Conservation (phyloP, 345 rosid species). For the Citrus mangshanensis region DNA sequence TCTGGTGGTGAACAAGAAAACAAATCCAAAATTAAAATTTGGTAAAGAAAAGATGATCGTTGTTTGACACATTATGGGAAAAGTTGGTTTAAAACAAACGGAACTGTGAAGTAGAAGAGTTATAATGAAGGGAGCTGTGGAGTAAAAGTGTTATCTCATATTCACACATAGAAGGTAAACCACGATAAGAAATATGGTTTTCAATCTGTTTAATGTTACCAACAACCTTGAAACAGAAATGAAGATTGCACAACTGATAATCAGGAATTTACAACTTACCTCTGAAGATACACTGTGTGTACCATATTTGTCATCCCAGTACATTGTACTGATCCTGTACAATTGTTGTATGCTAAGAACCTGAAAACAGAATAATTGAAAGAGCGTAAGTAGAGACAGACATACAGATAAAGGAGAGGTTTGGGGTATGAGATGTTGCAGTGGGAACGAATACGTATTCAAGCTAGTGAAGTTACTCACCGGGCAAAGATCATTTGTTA, state of each 20-base stretch:
- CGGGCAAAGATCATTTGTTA: slow-evolving; percentile 89
- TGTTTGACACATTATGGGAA: background rate
- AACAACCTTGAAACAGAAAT: background rate
- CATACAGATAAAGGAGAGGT: background rate
- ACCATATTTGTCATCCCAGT: slow-evolving; percentile 95
- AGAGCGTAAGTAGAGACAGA: background rate
- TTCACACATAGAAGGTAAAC: background rate
- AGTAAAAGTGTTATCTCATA: background rate
- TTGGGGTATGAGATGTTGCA: background rate
- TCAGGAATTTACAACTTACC: slow-evolving; percentile 40
- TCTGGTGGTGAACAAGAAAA: background rate
- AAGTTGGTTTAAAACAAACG: background rate
- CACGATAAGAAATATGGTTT: too few species aligned
- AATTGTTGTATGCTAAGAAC: slow-evolving; percentile 90
- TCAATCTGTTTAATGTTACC: background rate
- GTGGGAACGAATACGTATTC: background rate
- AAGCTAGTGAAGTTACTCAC: slow-evolving; percentile 33
- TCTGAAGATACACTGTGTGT: slow-evolving; percentile 90
- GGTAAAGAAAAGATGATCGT: background rate
- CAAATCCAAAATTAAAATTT: background rate
- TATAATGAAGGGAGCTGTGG: too few species aligned
- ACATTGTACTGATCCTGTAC: slow-evolving; percentile 94
- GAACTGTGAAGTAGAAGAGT: background rate
- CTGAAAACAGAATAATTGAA: slow-evolving; percentile 35
- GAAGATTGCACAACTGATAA: background rate